Percentiles rank a stretch among this genome's conserved stretches.
Evolutionary conservation across 306 rosid species (phyloP).

Genomic region (Begonia fuchsioides): DNA sequence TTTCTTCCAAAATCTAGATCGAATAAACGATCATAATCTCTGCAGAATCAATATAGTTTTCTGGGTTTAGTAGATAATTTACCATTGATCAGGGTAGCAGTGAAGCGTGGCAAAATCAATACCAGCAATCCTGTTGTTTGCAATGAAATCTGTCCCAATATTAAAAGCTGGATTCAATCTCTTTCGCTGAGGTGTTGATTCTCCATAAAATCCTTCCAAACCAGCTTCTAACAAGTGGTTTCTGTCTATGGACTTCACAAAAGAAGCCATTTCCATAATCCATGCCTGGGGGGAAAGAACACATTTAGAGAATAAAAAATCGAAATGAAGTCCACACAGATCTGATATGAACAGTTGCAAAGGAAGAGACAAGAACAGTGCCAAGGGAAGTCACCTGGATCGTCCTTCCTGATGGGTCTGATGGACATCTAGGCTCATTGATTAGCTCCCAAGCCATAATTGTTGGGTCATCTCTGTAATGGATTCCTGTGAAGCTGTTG

Average conservation of each 20-base stretch:
- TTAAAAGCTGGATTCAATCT: conserved; percentile 47
- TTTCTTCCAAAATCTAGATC: too few relatives aligned
- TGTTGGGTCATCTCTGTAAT: conserved; percentile 75
- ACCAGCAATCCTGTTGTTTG: conserved; percentile 42
- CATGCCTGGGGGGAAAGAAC: conserved; percentile 43
- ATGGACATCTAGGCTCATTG: conserved; percentile 82
- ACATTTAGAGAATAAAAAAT: too few relatives aligned
- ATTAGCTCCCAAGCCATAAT: too few relatives aligned
- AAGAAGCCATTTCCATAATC: conserved; percentile 81
- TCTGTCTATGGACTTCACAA: conserved; percentile 75
- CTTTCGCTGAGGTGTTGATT: conserved; percentile 55
- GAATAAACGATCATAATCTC: too few relatives aligned
- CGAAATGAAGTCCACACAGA: too few relatives aligned
- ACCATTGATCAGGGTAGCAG: conserved; percentile 90
- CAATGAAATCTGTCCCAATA: conserved; percentile 73
- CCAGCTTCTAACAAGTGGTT: conserved; percentile 85
- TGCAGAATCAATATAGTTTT: neutral
- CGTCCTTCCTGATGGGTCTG: conserved; percentile 85
- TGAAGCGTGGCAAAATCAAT: conserved; percentile 86
- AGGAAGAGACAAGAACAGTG: too few relatives aligned
- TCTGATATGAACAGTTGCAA: too few relatives aligned
- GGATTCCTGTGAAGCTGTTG: conserved; percentile 52
- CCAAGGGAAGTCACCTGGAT: conserved; percentile 40
- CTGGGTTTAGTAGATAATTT: conserved; percentile 1
- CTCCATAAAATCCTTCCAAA: conserved; percentile 82